These are phyloP conservation scores for Harringtonia lauricola DNA, from an alignment of 2,329 filamentous ascomycete genomes.

Conservation along the genomic window DNA sequence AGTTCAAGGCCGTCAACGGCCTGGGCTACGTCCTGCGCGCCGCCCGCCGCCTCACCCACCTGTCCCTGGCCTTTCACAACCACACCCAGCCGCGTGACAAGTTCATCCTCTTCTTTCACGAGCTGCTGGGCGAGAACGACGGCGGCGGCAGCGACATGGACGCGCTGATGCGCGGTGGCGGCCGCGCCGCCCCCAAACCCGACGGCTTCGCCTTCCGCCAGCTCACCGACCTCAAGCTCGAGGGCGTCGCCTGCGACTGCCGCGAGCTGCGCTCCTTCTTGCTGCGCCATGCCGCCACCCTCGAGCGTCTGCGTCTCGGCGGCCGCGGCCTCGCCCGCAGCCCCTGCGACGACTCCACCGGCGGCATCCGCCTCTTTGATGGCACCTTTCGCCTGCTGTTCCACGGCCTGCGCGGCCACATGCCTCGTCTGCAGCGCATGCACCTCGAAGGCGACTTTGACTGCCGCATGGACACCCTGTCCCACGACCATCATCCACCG, in stretches of 20 bases:
- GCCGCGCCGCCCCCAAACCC: background rate
- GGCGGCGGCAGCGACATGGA: slow-evolving; percentile 7
- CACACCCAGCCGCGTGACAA: slow-evolving; percentile 27
- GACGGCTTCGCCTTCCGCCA: background rate
- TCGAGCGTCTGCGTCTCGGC: slow-evolving; percentile 31
- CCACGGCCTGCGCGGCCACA: slow-evolving; percentile 22
- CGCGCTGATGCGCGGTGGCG: background rate
- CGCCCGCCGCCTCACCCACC: slow-evolving; percentile 22
- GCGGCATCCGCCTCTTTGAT: slow-evolving; percentile 32
- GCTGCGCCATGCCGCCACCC: slow-evolving; percentile 24
- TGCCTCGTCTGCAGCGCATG: slow-evolving; percentile 28
- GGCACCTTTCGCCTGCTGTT: slow-evolving; percentile 34
- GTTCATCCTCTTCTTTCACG: slow-evolving; percentile 28
- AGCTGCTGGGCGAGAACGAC: slow-evolving; percentile 15
- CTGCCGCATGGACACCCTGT: slow-evolving; percentile 13
- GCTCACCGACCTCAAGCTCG: slow-evolving; percentile 26
- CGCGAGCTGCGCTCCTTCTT: slow-evolving; percentile 31
- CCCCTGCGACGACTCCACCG: slow-evolving; percentile 18
- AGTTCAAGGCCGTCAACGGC: slow-evolving; percentile 29
- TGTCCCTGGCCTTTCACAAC: slow-evolving; percentile 30
- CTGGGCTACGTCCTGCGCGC: slow-evolving; percentile 30
- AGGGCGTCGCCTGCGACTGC: slow-evolving; percentile 32
- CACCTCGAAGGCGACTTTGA: slow-evolving; percentile 35
- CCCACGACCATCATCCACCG: background rate
- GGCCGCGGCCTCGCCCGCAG: slow-evolving; percentile 27